phyloP scores from a whole-genome alignment of 2,329 filamentous ascomycete species.

The Fusarium albosuccineum region DNA sequence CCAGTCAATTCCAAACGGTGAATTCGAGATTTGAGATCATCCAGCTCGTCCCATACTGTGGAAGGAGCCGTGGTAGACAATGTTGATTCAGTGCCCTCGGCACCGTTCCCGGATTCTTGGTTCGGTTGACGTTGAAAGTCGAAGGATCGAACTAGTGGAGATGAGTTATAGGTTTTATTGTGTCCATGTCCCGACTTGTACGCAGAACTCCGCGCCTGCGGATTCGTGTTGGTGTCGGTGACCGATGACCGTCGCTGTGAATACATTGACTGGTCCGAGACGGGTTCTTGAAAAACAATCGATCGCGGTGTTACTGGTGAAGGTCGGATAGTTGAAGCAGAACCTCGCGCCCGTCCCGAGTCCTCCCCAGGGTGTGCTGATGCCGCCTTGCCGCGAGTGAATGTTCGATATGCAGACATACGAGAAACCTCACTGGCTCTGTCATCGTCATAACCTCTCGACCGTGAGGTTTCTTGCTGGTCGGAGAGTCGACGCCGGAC shows the following conservation, averaged over 20 bases:
- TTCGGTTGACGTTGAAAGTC: slow-evolving; percentile 49
- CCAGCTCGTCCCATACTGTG: slow-evolving; percentile 97
- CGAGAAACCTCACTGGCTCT: slow-evolving; percentile 56
- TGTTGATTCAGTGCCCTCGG: slow-evolving; percentile 85
- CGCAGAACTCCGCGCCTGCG: slow-evolving; percentile 58
- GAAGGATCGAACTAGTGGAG: slow-evolving; percentile 65
- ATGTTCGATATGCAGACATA: slow-evolving; percentile 59
- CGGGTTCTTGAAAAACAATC: slow-evolving; percentile 60
- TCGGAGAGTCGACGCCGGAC: slow-evolving; percentile 68
- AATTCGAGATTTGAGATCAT: slow-evolving; percentile 94
- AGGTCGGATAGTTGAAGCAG: slow-evolving; percentile 52
- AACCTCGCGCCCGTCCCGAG: slow-evolving; percentile 49
- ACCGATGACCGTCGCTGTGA: slow-evolving; percentile 58
- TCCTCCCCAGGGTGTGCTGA: slow-evolving; percentile 56
- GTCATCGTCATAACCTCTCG: slow-evolving; percentile 59
- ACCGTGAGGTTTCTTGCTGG: slow-evolving; percentile 62
- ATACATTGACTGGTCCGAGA: slow-evolving; percentile 46
- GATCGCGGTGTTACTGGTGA: slow-evolving; percentile 65
- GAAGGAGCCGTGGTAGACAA: slow-evolving; percentile 89
- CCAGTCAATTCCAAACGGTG: slow-evolving; percentile 90
- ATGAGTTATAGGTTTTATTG: slow-evolving; percentile 66
- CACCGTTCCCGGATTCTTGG: slow-evolving; percentile 53
- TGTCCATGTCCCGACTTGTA: slow-evolving; percentile 53
- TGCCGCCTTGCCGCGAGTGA: slow-evolving; percentile 58
- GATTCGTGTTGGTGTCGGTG: slow-evolving; percentile 59